Conservation (phyloP, 2,329 filamentous ascomycete genomes). For the Neofusicoccum cordaticola region DNA sequence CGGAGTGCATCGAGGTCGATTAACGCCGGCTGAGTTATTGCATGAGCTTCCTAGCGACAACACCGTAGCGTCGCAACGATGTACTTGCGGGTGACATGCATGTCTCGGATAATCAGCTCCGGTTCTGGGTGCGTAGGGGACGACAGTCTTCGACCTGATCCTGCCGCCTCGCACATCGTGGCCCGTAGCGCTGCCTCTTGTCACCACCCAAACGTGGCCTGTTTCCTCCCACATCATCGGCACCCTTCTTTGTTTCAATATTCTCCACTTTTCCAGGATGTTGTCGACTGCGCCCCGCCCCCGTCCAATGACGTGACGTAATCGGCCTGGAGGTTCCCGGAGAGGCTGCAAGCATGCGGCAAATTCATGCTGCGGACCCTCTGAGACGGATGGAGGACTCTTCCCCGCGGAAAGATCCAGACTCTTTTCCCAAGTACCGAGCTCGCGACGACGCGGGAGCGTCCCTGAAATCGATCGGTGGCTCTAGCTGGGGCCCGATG, state of each 20-base stretch:
- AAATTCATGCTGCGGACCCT: background rate
- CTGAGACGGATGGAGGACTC: background rate
- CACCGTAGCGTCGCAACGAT: background rate
- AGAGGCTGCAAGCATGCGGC: background rate
- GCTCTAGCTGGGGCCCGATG: background rate
- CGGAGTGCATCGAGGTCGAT: background rate
- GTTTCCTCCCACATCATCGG: background rate
- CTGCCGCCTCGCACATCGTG: background rate
- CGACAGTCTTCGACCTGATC: background rate
- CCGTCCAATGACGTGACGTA: background rate
- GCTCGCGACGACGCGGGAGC: background rate
- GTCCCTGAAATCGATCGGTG: conserved; percentile 5
- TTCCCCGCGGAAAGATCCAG: background rate
- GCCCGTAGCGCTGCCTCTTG: background rate
- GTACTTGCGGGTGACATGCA: background rate
- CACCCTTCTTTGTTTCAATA: background rate
- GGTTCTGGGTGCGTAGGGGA: background rate
- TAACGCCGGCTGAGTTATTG: background rate
- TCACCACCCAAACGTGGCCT: background rate
- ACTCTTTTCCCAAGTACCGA: background rate
- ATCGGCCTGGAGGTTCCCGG: background rate
- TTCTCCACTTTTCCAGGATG: background rate
- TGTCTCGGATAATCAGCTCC: conserved; percentile 12
- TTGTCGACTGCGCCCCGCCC: background rate
- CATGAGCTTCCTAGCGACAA: background rate